Base-by-base conservation (phyloP, 495 filamentous ascomycete genomes). In the Aspergillus affinis region DNA sequence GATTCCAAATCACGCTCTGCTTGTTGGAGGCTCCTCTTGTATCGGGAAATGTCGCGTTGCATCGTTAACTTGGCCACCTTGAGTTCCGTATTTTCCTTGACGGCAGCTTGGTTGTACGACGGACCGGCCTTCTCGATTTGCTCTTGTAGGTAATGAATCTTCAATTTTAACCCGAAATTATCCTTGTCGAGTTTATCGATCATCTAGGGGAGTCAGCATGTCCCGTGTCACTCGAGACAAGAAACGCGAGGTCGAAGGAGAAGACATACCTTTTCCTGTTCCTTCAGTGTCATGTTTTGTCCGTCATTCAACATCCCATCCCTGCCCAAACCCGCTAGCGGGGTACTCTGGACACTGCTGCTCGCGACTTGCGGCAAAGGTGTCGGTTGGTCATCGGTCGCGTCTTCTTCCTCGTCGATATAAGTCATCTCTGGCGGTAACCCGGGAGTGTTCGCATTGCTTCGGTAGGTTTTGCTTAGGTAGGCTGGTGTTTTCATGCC, bases 161-260 rank as follows among this genome's bases (percentile, higher is more conserved):
- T 97, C 58, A 98, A 83, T 74, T 98, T 98, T 45, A 98, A 80
- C 61, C 95, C 95, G 68, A 96, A 98, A 66, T 98, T 98, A 60
- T 81, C 80, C 76, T 98, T 98, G 71, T 98, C 91, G 61, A 98
- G 92, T 67, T 88, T 90, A 72, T 96, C 91, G 65, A 98, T 93
- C 58, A 86, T 84, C 86, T 88, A 58, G 27, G 36, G n/a, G 60
- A 55, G 55, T 74, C 44, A 72, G 67, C 51, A 47, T 27, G 18
- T 21, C 30, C 30, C 8, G 15, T 44, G 5, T 54, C 8, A 4
- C 7, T 32, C 7, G 1, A 32, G 30, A 12, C 30, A 12, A 32
- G 10, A 32, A 32, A 32, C 6, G 30, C 10, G 30, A 12, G 7
- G 10, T 21, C 15, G 9, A 9, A 27, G 21, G 17, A 41, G 19